Base-by-base conservation (phyloP, 2,329 filamentous ascomycete genomes). In the Neopestalotiopsis clavispora region DNA sequence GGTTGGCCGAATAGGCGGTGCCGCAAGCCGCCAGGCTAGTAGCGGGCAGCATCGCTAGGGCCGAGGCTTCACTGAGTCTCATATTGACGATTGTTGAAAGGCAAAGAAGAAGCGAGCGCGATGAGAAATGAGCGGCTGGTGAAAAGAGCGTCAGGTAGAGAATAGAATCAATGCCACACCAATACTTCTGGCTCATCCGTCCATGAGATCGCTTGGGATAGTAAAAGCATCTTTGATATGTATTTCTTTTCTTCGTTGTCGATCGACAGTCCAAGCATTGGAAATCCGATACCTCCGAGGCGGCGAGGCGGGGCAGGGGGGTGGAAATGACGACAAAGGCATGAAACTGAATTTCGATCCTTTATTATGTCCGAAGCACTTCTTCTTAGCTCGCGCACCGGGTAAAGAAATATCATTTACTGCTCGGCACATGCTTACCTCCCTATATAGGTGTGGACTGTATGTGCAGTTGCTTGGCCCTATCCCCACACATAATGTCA, bases 311-410 rank as follows among this genome's bases (percentile, higher is more conserved):
- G 23, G 28, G 34, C 34, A 38, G 45, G 45, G 45, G n/a, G 30
- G 20, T 10, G 28, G 57, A 60, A 28, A 60, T 28, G 28, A 34
- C 12, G n/a, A 60, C 14, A 20, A 60, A 14, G 23, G 57, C 23
- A 60, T 60, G 57, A 28, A 60, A 60, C 57, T 60, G 12, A 32
- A 30, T 60, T 28, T 60, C 23, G 14, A 60, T 60, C 23, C 57
- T 20, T 23, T 60, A 23, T 13, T 23, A 7, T 34, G 32, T 14
- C 28, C 17, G 34, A 38, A 38, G 34, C 34, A 38, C 34, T 38
- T 38, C 34, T 38, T 60, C 28, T 23, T 28, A 17, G 28, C 6
- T 23, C 20, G 57, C 57, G 32, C 32, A 10, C 28, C 12, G 34
- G 6, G 10, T 38, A 38, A 38, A 60, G 23, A 23, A 30, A n/a